These are phyloP conservation scores for Cladophialophora yegresii DNA, from an alignment of 2,329 filamentous ascomycete genomes.

Conservation along the genomic window DNA sequence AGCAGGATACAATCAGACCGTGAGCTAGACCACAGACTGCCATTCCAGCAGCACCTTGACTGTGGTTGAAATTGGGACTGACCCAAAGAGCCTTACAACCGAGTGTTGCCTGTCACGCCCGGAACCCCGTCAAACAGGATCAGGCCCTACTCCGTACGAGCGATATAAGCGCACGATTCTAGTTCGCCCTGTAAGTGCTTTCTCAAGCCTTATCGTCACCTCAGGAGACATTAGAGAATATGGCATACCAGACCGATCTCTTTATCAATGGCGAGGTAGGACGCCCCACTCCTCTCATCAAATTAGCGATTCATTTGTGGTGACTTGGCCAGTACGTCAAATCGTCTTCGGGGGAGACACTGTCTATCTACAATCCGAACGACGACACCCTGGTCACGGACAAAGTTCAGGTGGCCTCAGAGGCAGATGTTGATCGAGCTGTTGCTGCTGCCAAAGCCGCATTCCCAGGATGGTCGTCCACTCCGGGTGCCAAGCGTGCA, in stretches of 20 bases:
- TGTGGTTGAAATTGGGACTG: background rate
- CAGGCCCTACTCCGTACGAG: background rate
- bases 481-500: slow-evolving; percentile 36
- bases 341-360: slow-evolving; percentile 43
- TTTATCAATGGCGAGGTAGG: slow-evolving; percentile 48
- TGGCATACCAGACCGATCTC: slow-evolving; percentile 57
- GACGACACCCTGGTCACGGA: slow-evolving; percentile 36
- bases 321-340: slow-evolving; percentile 42
- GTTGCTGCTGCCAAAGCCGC: slow-evolving; percentile 44
- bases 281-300: background rate
- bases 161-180: background rate
- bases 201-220: background rate
- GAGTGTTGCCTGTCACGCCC: background rate
- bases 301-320: background rate
- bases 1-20: background rate
- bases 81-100: background rate
- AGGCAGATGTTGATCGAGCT: slow-evolving; percentile 41
- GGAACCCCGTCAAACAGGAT: background rate
- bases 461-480: slow-evolving; percentile 39
- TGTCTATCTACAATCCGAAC: slow-evolving; percentile 43
- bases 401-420: slow-evolving; percentile 38
- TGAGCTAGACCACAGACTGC: background rate
- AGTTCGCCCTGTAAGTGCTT: background rate
- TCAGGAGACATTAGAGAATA: background rate
- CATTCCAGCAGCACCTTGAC: background rate